phyloP scores from a whole-genome alignment of 2,329 filamentous ascomycete genomes.

The Alternaria brassicae region DNA sequence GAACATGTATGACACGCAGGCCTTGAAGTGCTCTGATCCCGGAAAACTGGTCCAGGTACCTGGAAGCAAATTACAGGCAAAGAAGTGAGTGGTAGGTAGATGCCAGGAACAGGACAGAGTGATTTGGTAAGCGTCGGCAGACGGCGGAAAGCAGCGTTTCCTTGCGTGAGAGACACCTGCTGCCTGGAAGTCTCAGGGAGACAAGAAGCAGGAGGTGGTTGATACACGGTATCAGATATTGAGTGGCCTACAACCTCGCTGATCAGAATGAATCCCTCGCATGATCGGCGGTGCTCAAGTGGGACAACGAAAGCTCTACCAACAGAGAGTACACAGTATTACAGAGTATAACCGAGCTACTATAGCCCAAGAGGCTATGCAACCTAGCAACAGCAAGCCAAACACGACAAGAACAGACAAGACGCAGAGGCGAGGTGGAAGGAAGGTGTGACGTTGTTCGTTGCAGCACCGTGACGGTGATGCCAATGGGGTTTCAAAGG shows the following conservation, averaged over 20 bases:
- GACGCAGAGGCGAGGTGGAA: slow-evolving; percentile 25
- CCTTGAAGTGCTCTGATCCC: slow-evolving; percentile 9
- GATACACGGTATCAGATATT: slow-evolving; percentile 32
- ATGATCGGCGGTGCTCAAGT: slow-evolving; percentile 33
- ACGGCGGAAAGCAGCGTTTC: slow-evolving; percentile 34
- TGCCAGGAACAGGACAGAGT: slow-evolving; percentile 25
- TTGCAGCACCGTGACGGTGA: slow-evolving; percentile 39
- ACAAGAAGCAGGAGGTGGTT: slow-evolving; percentile 22
- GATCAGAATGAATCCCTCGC: slow-evolving; percentile 39
- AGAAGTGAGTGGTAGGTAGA: slow-evolving; percentile 17
- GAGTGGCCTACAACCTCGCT: slow-evolving; percentile 30
- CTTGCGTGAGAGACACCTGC: slow-evolving; percentile 32
- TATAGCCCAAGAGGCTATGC: slow-evolving; percentile 9
- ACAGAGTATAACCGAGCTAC: slow-evolving; percentile 19
- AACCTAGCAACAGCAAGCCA: slow-evolving; percentile 9
- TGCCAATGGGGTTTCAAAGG: slow-evolving; percentile 47
- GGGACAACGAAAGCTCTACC: slow-evolving; percentile 30
- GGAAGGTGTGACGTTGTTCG: slow-evolving; percentile 41
- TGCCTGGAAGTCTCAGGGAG: slow-evolving; percentile 26
- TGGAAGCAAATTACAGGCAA: slow-evolving; percentile 14
- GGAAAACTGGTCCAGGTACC: slow-evolving; percentile 17
- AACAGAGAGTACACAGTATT: slow-evolving; percentile 26
- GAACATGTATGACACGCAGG: slow-evolving; percentile 19
- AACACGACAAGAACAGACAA: slow-evolving; percentile 16
- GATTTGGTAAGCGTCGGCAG: slow-evolving; percentile 25